phyloP scores from a whole-genome alignment of 805 yeast species.

The Barnettozyma salicaria region DNA sequence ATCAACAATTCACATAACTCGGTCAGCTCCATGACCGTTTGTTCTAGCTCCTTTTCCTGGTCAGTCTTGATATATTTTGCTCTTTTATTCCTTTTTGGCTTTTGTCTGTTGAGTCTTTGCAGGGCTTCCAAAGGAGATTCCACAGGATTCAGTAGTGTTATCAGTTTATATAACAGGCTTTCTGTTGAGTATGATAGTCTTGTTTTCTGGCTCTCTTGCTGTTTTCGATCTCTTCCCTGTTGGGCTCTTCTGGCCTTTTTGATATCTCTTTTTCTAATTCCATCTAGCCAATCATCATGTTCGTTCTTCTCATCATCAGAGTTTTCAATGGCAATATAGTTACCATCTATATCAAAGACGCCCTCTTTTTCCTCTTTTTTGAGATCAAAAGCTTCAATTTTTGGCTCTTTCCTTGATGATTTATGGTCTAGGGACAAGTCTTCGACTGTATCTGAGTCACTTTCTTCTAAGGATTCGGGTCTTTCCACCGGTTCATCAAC shows the following conservation, averaged over 20 bases:
- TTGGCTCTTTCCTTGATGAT: slow-evolving; percentile 26
- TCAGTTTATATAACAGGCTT: slow-evolving; percentile 29
- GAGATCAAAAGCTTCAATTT: slow-evolving; percentile 59
- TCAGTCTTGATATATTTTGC: slow-evolving; percentile 12
- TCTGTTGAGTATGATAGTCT: slow-evolving; percentile 16
- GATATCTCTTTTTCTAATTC: slow-evolving; percentile 32
- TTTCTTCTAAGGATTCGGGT: slow-evolving; percentile 18
- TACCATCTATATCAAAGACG: slow-evolving; percentile 54
- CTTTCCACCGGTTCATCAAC: slow-evolving; percentile 13
- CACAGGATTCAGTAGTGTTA: slow-evolving; percentile 45
- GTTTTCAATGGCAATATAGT: slow-evolving; percentile 37
- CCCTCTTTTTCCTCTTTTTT: slow-evolving; percentile 55
- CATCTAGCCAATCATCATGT: slow-evolving; percentile 35
- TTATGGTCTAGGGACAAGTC: too few relatives aligned
- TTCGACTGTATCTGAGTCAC: slow-evolving; percentile 8
- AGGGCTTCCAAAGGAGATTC: slow-evolving; percentile 57
- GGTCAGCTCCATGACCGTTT: slow-evolving; percentile 37
- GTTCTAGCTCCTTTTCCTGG: slow-evolving; percentile 16
- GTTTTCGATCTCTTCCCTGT: slow-evolving; percentile 22
- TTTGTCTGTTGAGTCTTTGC: slow-evolving; percentile 31
- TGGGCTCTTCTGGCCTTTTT: slow-evolving; percentile 31
- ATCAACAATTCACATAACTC: slow-evolving; percentile 41
- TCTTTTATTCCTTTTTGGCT: slow-evolving; percentile 18
- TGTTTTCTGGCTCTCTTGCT: slow-evolving; percentile 18
- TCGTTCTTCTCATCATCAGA: slow-evolving; percentile 28